A percentile compares a stretch with the other conserved stretches of the same genome.
Conservation (phyloP, 1,284 basidiomycete genomes). For the Sphagnurus paluster region DNA sequence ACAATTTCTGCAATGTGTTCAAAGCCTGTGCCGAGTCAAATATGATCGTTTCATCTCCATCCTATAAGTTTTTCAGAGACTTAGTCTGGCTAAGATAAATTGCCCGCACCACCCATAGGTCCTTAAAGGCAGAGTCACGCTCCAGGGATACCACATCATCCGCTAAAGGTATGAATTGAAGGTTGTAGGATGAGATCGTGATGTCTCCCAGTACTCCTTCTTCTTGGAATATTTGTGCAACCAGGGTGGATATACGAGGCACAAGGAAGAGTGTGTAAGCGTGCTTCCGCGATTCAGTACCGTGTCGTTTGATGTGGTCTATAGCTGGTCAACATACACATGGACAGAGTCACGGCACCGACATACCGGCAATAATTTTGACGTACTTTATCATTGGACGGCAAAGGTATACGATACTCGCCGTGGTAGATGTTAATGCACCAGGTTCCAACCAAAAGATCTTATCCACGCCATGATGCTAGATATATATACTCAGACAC, state of each 20-base stretch:
- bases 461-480: conserved; percentile 99
- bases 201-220: conserved; percentile 92
- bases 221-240: conserved; percentile 82
- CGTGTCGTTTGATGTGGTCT: conserved; percentile 89
- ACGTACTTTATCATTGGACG: conserved; percentile 85
- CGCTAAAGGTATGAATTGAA: conserved; percentile 92
- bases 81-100: not conserved
- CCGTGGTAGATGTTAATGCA: conserved; percentile 78
- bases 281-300: conserved; percentile 68
- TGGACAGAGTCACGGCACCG: conserved; percentile 14
- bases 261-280: conserved; percentile 90
- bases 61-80: conserved; percentile 44
- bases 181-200: conserved; percentile 81
- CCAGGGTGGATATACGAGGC: conserved; percentile 86
- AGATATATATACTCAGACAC: not conserved
- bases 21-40: conserved; percentile 90
- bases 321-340: conserved; percentile 25
- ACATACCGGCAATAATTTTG: conserved; percentile 85
- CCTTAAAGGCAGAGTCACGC: conserved; percentile 79
- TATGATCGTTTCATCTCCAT: conserved; percentile 91
- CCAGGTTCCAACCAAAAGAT: conserved; percentile 99
- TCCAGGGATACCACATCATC: conserved; percentile 91
- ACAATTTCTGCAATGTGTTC: conserved; percentile 82
- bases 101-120: conserved; percentile 78
- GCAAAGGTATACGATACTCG: conserved; percentile 93